Evolutionary conservation across 805 yeast species (phyloP).

Genomic region (Wickerhamiella musiphila): DNA sequence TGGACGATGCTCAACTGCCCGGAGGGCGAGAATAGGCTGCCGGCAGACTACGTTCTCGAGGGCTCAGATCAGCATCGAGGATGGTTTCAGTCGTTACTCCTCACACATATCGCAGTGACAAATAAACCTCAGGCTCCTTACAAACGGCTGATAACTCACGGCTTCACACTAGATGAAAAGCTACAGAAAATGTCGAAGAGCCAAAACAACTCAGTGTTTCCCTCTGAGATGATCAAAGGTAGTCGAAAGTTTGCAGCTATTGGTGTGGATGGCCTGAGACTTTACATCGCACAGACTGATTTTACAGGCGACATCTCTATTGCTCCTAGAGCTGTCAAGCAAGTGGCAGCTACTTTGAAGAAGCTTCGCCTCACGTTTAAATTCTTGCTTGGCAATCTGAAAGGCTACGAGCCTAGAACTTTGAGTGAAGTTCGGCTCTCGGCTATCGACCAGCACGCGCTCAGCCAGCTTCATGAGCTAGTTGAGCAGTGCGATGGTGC

Average conservation of each 20-base stretch:
- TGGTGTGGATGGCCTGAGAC: conserved; percentile 81
- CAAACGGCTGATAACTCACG: conserved; percentile 70
- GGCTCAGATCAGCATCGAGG: conserved; percentile 99
- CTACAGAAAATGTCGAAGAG: conserved; percentile 92
- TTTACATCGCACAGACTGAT: conserved; percentile 82
- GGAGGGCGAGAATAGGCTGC: conserved; percentile 23
- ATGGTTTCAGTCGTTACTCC: conserved; percentile 90
- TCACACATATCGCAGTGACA: conserved; percentile 48
- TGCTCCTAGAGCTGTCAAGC: conserved; percentile 51
- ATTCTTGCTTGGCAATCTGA: conserved; percentile 66
- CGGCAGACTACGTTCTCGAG: conserved; percentile 63
- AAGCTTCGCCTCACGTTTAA: conserved; percentile 69
- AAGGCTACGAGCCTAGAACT: conserved; percentile 18
- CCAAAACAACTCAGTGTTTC: conserved; percentile 63
- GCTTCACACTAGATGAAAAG: conserved; percentile 73
- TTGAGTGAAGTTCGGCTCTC: conserved; percentile 6
- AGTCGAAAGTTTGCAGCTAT: conserved; percentile 24
- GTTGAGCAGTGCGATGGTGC: conserved; percentile 26
- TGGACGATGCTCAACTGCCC: conserved; percentile 51
- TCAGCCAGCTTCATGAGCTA: conserved; percentile 37
- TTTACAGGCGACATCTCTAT: conserved; percentile 66
- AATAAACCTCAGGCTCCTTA: conserved; percentile 40
- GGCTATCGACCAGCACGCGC: conserved; percentile 39
- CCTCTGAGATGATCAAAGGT: conserved; percentile 37
- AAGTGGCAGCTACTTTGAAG: conserved; percentile 65